Percentiles rank a stretch among this genome's conserved stretches.
phyloP scores from a whole-genome alignment of 2,329 filamentous ascomycete species.

The Colletotrichum spaethianum region DNA sequence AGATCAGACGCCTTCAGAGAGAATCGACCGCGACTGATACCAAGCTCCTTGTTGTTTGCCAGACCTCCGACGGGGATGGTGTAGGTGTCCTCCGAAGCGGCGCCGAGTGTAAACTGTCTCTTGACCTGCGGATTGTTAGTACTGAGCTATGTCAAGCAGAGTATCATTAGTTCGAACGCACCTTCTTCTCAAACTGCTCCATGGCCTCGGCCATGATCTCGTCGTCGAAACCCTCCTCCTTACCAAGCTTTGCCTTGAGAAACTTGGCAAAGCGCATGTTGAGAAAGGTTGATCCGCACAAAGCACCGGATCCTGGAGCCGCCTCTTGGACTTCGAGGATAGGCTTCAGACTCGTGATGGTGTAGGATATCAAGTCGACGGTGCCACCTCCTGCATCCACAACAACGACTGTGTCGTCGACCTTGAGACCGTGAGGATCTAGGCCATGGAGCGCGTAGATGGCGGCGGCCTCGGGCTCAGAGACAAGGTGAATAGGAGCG shows the following conservation, averaged over 20 bases:
- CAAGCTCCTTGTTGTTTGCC: slow-evolving; percentile 54
- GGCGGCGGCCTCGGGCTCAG: slow-evolving; percentile 68
- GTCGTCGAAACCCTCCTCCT: slow-evolving; percentile 59
- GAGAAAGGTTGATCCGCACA: slow-evolving; percentile 65
- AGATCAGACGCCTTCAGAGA: slow-evolving; percentile 56
- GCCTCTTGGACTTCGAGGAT: slow-evolving; percentile 64
- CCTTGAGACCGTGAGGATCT: slow-evolving; percentile 56
- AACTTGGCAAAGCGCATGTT: slow-evolving; percentile 63
- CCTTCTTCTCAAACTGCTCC: slow-evolving; percentile 60
- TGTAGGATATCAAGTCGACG: slow-evolving; percentile 68
- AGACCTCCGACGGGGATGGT: slow-evolving; percentile 53
- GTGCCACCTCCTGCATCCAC: slow-evolving; percentile 70
- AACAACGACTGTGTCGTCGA: slow-evolving; percentile 65
- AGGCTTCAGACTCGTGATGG: slow-evolving; percentile 59
- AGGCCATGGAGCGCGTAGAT: slow-evolving; percentile 63
- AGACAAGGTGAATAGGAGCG: slow-evolving; percentile 60
- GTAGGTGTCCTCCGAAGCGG: slow-evolving; percentile 55
- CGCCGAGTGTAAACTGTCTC: slow-evolving; percentile 48
- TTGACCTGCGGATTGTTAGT: slow-evolving; percentile 49
- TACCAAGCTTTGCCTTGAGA: slow-evolving; percentile 58
- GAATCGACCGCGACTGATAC: slow-evolving; percentile 55
- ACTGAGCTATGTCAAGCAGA: slow-evolving; percentile 39
- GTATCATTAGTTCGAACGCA: slow-evolving; percentile 40
- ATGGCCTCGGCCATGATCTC: slow-evolving; percentile 57
- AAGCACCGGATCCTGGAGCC: slow-evolving; percentile 62